Evolutionary conservation across 345 rosid species (phyloP).

Genomic region (Populus simonii): DNA sequence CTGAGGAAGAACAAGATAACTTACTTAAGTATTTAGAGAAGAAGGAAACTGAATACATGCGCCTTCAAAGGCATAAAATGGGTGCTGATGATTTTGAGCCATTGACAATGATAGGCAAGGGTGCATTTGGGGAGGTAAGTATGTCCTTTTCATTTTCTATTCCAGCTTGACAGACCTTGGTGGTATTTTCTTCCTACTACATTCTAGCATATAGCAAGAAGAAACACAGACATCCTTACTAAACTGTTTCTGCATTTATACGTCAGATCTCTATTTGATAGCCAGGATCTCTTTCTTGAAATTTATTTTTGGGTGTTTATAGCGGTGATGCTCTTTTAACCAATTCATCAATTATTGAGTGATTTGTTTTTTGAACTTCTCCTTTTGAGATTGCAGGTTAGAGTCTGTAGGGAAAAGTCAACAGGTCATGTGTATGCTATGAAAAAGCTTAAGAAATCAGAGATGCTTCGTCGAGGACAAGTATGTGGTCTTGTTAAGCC

Average conservation of each 20-base stretch:
- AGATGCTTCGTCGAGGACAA: constrained; percentile 99
- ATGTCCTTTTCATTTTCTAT: not conserved
- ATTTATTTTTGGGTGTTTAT: not conserved
- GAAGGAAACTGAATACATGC: constrained; percentile 98
- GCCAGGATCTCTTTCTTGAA: not conserved
- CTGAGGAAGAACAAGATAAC: constrained; percentile 93
- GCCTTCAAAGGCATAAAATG: constrained; percentile 95
- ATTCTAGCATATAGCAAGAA: not conserved
- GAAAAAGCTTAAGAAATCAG: constrained; percentile 90
- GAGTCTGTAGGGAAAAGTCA: constrained; percentile 82
- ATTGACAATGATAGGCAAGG: constrained; percentile 97
- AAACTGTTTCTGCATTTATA: not conserved
- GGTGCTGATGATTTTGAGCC: constrained; percentile 98
- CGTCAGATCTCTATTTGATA: not conserved
- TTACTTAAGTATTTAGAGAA: constrained; percentile 79
- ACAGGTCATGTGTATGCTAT: constrained; percentile 93
- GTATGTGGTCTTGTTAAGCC: constrained; percentile 11
- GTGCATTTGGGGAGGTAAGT: constrained; percentile 96
- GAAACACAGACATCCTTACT: not conserved
- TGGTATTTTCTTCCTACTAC: not conserved
- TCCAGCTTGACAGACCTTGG: not conserved
- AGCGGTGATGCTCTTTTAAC: not conserved
- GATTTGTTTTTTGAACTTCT: not conserved
- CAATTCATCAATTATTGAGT: not conserved
- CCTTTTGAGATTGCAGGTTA: constrained; percentile 49